phyloP scores from a whole-genome alignment of 2,329 filamentous ascomycete genomes.

The Colletotrichum shisoi region DNA sequence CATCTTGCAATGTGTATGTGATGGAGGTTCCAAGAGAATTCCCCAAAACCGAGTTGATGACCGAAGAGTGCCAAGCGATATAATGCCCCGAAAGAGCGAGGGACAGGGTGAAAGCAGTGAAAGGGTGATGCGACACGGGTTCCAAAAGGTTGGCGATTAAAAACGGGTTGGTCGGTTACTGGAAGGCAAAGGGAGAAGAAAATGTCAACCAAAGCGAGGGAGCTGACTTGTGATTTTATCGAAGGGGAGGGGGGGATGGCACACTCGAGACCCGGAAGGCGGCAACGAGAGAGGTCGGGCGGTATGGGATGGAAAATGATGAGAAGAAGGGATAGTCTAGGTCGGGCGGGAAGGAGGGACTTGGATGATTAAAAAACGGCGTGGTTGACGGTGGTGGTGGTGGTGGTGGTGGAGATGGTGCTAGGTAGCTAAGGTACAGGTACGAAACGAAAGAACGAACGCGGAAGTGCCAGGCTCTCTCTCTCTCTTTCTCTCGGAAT shows the following conservation, averaged over 20 bases:
- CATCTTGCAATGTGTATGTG: slow-evolving; percentile 51
- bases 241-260: slow-evolving; percentile 30
- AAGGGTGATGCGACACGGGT: slow-evolving; percentile 20
- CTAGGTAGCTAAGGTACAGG: not conserved
- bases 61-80: slow-evolving; percentile 33
- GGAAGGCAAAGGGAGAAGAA: slow-evolving; percentile 30
- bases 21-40: slow-evolving; percentile 29
- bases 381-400: slow-evolving; percentile 32
- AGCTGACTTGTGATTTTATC: slow-evolving; percentile 32
- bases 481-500: not conserved
- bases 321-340: slow-evolving; percentile 19
- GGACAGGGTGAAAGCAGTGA: slow-evolving; percentile 22
- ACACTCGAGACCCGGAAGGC: slow-evolving; percentile 33
- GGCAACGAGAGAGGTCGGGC: slow-evolving; percentile 34
- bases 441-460: slow-evolving; percentile 13
- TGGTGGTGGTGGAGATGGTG: no score
- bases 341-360: slow-evolving; percentile 32
- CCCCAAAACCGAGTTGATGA: slow-evolving; percentile 33
- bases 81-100: slow-evolving; percentile 23
- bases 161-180: slow-evolving; percentile 34
- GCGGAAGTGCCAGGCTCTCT: not conserved
- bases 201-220: slow-evolving; percentile 40
- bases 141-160: slow-evolving; percentile 37
- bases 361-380: slow-evolving; percentile 37
- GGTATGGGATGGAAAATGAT: slow-evolving; percentile 20